Base-by-base conservation (phyloP, 139 green algal genomes). In the Chlamydomonas schloesseri region DNA sequence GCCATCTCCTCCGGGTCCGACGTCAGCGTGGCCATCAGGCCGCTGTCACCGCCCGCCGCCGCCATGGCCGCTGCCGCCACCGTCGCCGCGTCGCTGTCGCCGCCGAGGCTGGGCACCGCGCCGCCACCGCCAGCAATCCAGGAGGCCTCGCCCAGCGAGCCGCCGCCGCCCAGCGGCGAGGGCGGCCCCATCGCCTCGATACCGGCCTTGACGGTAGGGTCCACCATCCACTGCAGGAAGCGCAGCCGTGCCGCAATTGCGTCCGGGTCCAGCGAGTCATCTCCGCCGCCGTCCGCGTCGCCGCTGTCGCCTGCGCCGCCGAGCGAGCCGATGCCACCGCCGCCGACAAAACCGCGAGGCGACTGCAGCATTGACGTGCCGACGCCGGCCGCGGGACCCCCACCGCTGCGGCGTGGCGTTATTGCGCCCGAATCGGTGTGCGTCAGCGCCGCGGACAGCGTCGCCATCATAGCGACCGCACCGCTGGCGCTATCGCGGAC, bases 1-100 rank as follows among this genome's bases (percentile, higher is more conserved):
- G 28, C 15, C 6, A 42, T 21, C 74, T 92, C 89, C 69, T 92
- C 89, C 2, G 89, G 89, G 64, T 92, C 89, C 13, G 34, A 33
- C 33, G 89, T 92, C 68, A 92, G 73, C 46, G 69, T 76, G 20
- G 73, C 58, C 79, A 87, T 36, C 42, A 92, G 82, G 3, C 73
- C 71, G 5, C 29, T 79, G 37, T 68, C 87, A 31, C 53, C 53
- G 3, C 62, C 34, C 3, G 36, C 53, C 23, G 80, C 83, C 14
- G 81, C 83, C 9, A 34, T 83, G 46, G 55, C 86, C 21, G 11
- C 18, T 0, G 21, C 68, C 33, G 24, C 58, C 64, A 72, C 82
- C 57, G 57, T 72, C 46, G 24, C 47, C 29, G 13, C 34, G 23
- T n/a, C 69, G 81, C 55, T 24, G 64, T 29, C 64, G 29, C 29